Conservation (phyloP, 768 basidiomycete species). For the Trametes maxima region DNA sequence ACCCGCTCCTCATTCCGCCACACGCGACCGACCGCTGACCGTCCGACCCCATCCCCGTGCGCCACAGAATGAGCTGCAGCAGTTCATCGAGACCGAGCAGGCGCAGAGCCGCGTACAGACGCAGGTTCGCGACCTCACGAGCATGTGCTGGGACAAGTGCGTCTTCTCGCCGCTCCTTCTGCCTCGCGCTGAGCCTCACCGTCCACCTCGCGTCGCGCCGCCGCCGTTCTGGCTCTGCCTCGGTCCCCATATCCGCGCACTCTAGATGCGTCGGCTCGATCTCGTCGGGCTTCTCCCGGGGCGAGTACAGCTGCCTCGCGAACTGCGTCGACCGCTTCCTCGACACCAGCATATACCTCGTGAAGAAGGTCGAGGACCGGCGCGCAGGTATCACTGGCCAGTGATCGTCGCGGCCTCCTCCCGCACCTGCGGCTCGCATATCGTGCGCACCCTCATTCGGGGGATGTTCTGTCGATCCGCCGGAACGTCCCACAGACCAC, state of each 20-base stretch:
- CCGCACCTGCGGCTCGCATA: background rate
- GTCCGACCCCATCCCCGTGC: background rate
- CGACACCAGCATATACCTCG: slow-evolving; percentile 82
- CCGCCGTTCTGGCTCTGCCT: slow-evolving; percentile 16
- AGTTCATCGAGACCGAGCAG: slow-evolving; percentile 83
- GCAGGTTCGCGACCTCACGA: slow-evolving; percentile 76
- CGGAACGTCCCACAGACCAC: background rate
- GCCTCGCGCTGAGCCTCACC: background rate
- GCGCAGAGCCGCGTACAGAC: slow-evolving; percentile 71
- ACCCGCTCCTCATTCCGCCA: slow-evolving; percentile 15
- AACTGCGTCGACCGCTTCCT: slow-evolving; percentile 94
- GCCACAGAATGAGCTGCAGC: slow-evolving; percentile 75
- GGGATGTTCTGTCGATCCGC: too few species aligned
- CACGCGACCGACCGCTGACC: slow-evolving; percentile 9
- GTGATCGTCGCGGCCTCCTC: slow-evolving; percentile 11
- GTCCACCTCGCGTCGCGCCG: slow-evolving; percentile 1
- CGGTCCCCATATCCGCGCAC: slow-evolving; percentile 11
- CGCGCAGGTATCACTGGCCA: slow-evolving; percentile 42
- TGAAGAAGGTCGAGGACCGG: slow-evolving; percentile 57
- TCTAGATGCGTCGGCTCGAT: slow-evolving; percentile 79
- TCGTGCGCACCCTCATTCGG: too few species aligned
- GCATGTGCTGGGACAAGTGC: slow-evolving; percentile 92
- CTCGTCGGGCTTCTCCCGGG: slow-evolving; percentile 73
- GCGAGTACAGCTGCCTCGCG: slow-evolving; percentile 79
- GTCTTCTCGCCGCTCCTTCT: slow-evolving; percentile 31